Percentiles rank a stretch among this genome's conserved stretches.
phyloP scores from a whole-genome alignment of 306 rosid genomes.

The Pachyrhizus erosus region DNA sequence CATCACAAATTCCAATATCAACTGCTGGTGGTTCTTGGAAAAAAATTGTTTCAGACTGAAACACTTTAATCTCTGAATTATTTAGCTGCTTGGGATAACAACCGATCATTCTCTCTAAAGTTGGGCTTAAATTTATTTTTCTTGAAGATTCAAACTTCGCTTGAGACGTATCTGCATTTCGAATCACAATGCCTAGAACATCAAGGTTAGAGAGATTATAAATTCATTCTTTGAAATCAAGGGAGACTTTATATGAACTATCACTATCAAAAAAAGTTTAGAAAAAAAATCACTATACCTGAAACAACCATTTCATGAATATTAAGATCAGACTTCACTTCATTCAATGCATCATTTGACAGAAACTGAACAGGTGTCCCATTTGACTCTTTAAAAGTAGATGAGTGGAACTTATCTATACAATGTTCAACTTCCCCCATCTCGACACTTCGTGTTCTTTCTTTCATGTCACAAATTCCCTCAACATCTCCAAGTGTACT shows the following conservation, averaged over 20 bases:
- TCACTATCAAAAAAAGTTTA: not conserved
- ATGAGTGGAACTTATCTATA: slow-evolving; percentile 15
- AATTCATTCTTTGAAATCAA: slow-evolving; percentile 1
- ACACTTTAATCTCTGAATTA: too few species aligned
- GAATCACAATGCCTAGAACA: slow-evolving; percentile 9
- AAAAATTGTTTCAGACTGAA: too few species aligned
- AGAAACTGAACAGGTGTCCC: not conserved
- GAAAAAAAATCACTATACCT: not conserved
- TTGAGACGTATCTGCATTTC: not conserved
- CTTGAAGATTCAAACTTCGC: too few species aligned
- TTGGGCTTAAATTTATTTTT: too few species aligned
- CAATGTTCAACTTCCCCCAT: slow-evolving; percentile 14
- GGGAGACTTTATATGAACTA: not conserved
- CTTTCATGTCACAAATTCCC: slow-evolving; percentile 16
- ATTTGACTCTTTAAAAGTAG: slow-evolving; percentile 9
- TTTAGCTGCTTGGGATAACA: too few species aligned
- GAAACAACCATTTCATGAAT: not conserved
- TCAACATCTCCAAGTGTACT: slow-evolving; percentile 4
- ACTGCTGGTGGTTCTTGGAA: too few species aligned
- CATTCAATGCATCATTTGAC: not conserved
- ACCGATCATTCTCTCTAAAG: too few species aligned
- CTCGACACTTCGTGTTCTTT: not conserved
- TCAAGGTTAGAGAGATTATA: slow-evolving; percentile 14
- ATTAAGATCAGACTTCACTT: slow-evolving; percentile 1
- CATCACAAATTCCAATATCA: too few species aligned